Evolutionary conservation across 495 filamentous ascomycete genomes (phyloP).

Genomic region (Penicillium angulare): DNA sequence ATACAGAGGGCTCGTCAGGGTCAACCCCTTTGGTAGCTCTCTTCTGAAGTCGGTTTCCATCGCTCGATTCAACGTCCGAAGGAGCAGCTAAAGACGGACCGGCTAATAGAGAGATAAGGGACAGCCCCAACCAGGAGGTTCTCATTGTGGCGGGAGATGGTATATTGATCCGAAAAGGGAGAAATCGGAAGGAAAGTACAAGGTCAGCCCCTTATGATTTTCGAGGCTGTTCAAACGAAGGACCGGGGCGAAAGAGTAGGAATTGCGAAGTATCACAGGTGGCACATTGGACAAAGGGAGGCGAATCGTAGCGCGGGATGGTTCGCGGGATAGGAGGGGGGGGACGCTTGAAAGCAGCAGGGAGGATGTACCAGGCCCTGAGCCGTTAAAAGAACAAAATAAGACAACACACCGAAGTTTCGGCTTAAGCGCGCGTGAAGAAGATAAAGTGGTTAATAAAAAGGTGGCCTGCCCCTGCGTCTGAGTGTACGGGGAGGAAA

Average conservation of each 20-base stretch:
- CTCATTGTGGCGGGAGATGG: constrained; percentile 33
- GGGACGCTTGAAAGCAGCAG: constrained; percentile 11
- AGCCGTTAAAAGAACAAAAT: constrained; percentile 18
- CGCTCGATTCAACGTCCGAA: constrained; percentile 19
- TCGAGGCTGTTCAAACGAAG: constrained; percentile 15
- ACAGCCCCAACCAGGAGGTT: constrained; percentile 39
- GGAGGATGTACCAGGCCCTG: constrained; percentile 22
- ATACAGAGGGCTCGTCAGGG: constrained; percentile 51
- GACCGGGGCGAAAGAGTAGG: constrained; percentile 22
- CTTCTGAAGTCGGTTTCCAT: constrained; percentile 24
- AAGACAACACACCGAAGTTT: neutral
- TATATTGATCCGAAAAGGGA: constrained; percentile 13
- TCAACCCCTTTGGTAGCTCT: constrained; percentile 22
- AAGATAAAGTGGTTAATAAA: constrained; percentile 4
- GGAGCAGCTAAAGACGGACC: constrained; percentile 36
- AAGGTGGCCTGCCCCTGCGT: constrained; percentile 21
- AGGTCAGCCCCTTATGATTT: neutral
- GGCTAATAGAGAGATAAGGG: constrained; percentile 41
- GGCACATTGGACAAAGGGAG: constrained; percentile 34
- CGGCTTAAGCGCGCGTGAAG: constrained; percentile 2
- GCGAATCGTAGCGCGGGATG: constrained; percentile 16
- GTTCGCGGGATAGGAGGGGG: constrained; percentile 9
- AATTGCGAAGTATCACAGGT: constrained; percentile 30
- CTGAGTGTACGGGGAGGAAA: constrained; percentile 18
- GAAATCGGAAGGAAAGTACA: constrained; percentile 8